Evolutionary conservation across 805 yeast genomes (phyloP).

Genomic region (Candida endomychidarum): DNA sequence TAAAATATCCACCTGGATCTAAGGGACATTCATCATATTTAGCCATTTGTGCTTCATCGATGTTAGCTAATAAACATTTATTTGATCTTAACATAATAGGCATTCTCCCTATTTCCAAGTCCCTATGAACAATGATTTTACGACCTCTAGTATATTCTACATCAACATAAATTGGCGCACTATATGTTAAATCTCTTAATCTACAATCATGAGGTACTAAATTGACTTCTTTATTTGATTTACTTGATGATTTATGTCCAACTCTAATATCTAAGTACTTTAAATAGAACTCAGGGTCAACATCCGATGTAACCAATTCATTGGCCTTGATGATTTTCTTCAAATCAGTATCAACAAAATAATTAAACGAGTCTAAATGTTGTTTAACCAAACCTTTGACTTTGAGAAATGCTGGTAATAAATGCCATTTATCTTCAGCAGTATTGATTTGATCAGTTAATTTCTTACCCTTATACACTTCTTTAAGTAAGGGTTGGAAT

Average conservation of each 20-base stretch:
- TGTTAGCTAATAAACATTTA: slow-evolving; percentile 82
- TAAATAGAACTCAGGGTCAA: slow-evolving; percentile 94
- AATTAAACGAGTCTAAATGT: slow-evolving; percentile 97
- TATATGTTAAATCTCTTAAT: slow-evolving; percentile 87
- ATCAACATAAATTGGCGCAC: slow-evolving; percentile 95
- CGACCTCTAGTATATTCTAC: slow-evolving; percentile 96
- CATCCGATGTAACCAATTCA: slow-evolving; percentile 85
- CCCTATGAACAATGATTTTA: slow-evolving; percentile 84
- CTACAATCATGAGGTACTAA: slow-evolving; percentile 95
- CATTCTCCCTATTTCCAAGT: slow-evolving; percentile 95
- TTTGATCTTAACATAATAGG: slow-evolving; percentile 97
- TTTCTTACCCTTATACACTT: slow-evolving; percentile 81
- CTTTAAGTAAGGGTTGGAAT: slow-evolving; percentile 75
- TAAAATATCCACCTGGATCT: slow-evolving; percentile 98
- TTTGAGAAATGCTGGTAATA: slow-evolving; percentile 91
- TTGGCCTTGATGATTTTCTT: slow-evolving; percentile 92
- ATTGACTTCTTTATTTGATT: slow-evolving; percentile 53
- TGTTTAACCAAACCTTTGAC: slow-evolving; percentile 97
- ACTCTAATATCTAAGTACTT: slow-evolving; percentile 92
- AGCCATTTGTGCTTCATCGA: slow-evolving; percentile 84
- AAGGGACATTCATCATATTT: slow-evolving; percentile 87
- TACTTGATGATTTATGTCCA: slow-evolving; percentile 69
- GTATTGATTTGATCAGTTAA: slow-evolving; percentile 86
- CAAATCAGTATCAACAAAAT: slow-evolving; percentile 89
- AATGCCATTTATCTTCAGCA: slow-evolving; percentile 95